Evolutionary conservation across 1,139 yeast genomes (phyloP).

Genomic region (Scheffersomyces titani): DNA sequence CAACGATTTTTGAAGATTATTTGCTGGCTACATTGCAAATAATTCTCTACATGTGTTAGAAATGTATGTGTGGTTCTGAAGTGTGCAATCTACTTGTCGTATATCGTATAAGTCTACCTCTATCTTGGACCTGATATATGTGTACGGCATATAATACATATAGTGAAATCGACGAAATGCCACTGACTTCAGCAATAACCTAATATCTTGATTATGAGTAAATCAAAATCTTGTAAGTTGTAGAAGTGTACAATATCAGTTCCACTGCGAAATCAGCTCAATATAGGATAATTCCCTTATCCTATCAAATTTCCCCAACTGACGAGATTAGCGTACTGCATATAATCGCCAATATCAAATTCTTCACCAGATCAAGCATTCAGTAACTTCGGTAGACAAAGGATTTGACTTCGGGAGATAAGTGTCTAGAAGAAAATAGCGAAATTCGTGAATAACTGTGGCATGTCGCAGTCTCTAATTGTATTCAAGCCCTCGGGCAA

Average conservation of each 20-base stretch:
- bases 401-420: background rate
- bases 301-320: background rate
- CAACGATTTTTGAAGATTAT: background rate
- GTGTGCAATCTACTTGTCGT: background rate
- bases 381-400: background rate
- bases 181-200: background rate
- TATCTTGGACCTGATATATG: background rate
- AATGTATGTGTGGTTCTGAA: too few relatives aligned
- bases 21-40: background rate
- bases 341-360: background rate
- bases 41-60: background rate
- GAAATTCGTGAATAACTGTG: background rate
- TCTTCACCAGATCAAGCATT: background rate
- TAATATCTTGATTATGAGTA: background rate
- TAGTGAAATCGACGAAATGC: too few relatives aligned
- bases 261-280: background rate
- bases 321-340: background rate
- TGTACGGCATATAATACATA: background rate
- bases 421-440: background rate
- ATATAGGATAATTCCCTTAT: too few relatives aligned
- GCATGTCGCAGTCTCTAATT: conserved; percentile 31
- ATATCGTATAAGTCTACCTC: background rate
- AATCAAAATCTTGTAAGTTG: background rate
- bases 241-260: background rate
- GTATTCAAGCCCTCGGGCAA: conserved; percentile 40